Evolutionary conservation across 2,329 filamentous ascomycete species (phyloP), one percentile per base, ranked within the genome.

Genomic region (Knufia petricola): DNA sequence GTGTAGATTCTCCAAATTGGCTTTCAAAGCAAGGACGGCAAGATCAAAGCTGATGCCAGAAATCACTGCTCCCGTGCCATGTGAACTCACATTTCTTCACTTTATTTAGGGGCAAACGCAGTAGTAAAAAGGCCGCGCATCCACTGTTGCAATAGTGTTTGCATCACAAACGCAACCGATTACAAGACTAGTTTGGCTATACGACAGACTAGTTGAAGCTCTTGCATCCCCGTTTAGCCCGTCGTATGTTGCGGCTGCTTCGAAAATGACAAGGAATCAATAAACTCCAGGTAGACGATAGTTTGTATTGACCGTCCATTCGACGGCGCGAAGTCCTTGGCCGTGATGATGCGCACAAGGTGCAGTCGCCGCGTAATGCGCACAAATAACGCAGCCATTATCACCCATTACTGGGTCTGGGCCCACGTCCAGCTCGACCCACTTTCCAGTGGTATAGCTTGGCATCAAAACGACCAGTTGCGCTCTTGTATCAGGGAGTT

Each of bases 331-430:
- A 42, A 42, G 39, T 42, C 24, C 39, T 17, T 28, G 39, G 39
- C 20, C 39, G 20, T n/a, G 24, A 23, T 23, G 24, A 23, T 23
- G 24, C 21, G 39, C 39, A 28, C 39, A 42, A 42, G 21, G 39
- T 42, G 39, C 39, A 23, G 6, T 42, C 24, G 39, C 39, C 39
- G 39, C 39, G 39, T 42, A 42, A 42, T 42, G 15, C 39, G 39
- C 39, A 42, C 39, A 42, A 42, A 42, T 42, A 42, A 42, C 24
- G 39, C 39, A 42, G 39, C 39, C 39, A 42, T 42, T 42, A 42
- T 4, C 39, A 6, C 39, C 39, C 15, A 42, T 42, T 42, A 42
- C 39, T 42, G 39, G 39, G 6, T 15, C 39, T 28, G 24, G 39
- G 6, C 6, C 39, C 39, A 42, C 24, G 39, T 42, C 39, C 39